These are phyloP conservation scores for Urtica urens DNA, from an alignment of 306 rosid species.

Conservation along the genomic window DNA sequence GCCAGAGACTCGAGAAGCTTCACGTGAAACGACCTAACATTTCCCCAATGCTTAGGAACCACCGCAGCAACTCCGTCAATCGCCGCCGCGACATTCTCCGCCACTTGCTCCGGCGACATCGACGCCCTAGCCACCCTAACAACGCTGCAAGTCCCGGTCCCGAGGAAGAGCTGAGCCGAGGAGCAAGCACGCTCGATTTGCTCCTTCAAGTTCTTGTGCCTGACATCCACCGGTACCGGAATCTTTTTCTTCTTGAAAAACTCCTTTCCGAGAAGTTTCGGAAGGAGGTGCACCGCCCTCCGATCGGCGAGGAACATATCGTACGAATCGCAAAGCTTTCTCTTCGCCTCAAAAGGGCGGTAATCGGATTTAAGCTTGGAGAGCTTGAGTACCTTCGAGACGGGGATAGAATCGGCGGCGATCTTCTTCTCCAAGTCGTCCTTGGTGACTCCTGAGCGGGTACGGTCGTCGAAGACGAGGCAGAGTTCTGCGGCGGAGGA, in stretches of 20 bases:
- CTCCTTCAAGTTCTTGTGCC: constrained; percentile 65
- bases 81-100: constrained; percentile 45
- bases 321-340: constrained; percentile 56
- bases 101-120: constrained; percentile 41
- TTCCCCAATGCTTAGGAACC: constrained; percentile 62
- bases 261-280: constrained; percentile 48
- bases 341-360: constrained; percentile 56
- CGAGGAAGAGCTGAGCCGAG: constrained; percentile 40
- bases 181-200: constrained; percentile 45
- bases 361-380: constrained; percentile 63
- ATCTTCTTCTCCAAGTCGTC: constrained; percentile 35
- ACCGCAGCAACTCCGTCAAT: constrained; percentile 39
- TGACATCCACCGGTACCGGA: constrained; percentile 66
- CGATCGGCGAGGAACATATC: constrained; percentile 58
- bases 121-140: constrained; percentile 46
- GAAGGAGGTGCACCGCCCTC: constrained; percentile 39
- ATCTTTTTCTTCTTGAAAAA: constrained; percentile 73
- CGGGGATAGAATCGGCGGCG: constrained; percentile 38
- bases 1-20: constrained; percentile 60
- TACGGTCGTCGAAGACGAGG: constrained; percentile 62
- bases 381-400: constrained; percentile 45
- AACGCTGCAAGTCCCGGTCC: constrained; percentile 70
- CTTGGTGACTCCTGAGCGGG: constrained; percentile 38
- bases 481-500: constrained; percentile 40
- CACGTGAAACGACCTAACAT: constrained; percentile 66